A percentile compares a stretch with the other conserved stretches of the same genome.
Evolutionary conservation across 306 rosid species (phyloP).

Genomic region (Cyamopsis tetragonoloba): DNA sequence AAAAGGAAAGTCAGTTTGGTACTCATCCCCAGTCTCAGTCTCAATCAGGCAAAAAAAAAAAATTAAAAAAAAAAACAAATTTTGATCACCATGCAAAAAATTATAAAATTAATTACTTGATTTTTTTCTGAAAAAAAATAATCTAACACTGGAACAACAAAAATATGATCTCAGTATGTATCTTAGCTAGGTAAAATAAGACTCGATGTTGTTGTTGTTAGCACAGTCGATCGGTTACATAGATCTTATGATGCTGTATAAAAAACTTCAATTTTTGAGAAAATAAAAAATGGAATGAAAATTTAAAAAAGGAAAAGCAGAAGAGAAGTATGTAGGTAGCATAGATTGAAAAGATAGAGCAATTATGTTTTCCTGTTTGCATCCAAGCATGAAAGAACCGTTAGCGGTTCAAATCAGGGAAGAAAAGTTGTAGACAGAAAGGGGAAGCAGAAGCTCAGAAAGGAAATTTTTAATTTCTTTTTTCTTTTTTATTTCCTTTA

Average conservation of each 20-base stretch:
- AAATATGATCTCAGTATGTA: too few species aligned
- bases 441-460: conserved; percentile 29
- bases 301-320: neutral
- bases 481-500: conserved; percentile 1
- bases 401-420: conserved; percentile 49
- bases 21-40: conserved; percentile 50
- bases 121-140: too few species aligned
- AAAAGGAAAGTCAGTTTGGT: conserved; percentile 38
- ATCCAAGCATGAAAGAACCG: conserved; percentile 45
- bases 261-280: too few species aligned
- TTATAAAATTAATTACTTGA: too few species aligned
- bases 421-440: conserved; percentile 33
- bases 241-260: too few species aligned
- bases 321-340: conserved; percentile 6
- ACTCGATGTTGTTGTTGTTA: too few species aligned
- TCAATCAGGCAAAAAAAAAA: conserved; percentile 46
- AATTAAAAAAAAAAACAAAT: conserved; percentile 15
- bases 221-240: too few species aligned
- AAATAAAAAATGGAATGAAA: neutral
- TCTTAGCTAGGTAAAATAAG: too few species aligned
- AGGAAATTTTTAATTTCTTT: neutral
- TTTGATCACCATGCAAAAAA: conserved; percentile 53
- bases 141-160: too few species aligned
- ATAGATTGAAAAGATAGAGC: conserved; percentile 16
- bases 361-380: conserved; percentile 39